A percentile compares a stretch with the other conserved stretches of the same genome.
Conservation (phyloP, 257 asterid genomes). For the Henckelia pumila region DNA sequence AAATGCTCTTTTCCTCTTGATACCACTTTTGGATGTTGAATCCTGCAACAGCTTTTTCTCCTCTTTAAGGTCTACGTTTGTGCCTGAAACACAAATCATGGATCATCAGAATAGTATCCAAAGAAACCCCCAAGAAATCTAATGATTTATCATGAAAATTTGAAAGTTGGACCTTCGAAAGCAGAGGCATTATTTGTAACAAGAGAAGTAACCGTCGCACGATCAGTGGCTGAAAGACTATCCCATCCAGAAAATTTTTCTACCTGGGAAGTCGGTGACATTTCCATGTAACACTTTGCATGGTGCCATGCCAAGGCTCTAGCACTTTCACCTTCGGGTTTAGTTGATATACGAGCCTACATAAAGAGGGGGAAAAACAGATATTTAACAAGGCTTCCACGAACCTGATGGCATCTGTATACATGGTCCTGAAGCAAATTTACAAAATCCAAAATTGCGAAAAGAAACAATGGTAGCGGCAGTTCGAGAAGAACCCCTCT, state of each 20-base stretch:
- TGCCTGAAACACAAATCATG: constrained; percentile 36
- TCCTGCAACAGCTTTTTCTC: constrained; percentile 35
- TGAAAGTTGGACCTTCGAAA: constrained; percentile 40
- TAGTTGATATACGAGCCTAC: constrained; percentile 82
- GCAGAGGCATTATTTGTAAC: constrained; percentile 47
- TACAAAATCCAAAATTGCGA: not conserved
- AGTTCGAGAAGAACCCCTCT: not conserved
- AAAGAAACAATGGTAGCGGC: constrained; percentile 10
- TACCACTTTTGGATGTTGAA: constrained; percentile 51
- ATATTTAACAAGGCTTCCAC: constrained; percentile 23
- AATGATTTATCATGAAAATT: constrained; percentile 8
- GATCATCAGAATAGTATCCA: constrained; percentile 15
- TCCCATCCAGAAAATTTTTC: constrained; percentile 75
- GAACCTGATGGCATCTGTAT: not conserved
- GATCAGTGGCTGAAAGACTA: constrained; percentile 60
- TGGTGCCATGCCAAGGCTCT: constrained; percentile 82
- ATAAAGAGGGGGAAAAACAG: not conserved
- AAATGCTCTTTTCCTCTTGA: constrained; percentile 60
- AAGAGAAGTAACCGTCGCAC: constrained; percentile 47
- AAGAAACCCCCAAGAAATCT: constrained; percentile 13
- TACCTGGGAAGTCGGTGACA: constrained; percentile 41
- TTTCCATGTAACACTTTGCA: constrained; percentile 80
- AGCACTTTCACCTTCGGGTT: constrained; percentile 78
- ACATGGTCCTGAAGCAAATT: not conserved
- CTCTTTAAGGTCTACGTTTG: constrained; percentile 38